phyloP scores from a whole-genome alignment of 345 rosid genomes.

The Ricinus communis region DNA sequence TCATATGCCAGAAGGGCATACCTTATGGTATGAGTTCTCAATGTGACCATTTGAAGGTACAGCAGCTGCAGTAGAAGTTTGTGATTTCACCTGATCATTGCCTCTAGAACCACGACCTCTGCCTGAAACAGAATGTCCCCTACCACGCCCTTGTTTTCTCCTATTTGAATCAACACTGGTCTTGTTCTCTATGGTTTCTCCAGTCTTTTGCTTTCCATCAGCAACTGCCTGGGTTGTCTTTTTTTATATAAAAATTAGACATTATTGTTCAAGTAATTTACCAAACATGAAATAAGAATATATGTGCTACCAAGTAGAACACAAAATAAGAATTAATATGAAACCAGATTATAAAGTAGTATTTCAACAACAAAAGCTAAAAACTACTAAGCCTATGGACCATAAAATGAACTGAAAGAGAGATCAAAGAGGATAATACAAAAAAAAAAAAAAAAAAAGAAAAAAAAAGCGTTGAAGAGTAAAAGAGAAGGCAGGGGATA shows the following conservation, averaged over 20 bases:
- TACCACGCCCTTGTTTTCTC: constrained; percentile 84
- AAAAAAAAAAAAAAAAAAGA: too few species aligned
- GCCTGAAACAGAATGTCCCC: constrained; percentile 60
- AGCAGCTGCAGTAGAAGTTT: constrained; percentile 43
- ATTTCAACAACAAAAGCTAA: not conserved
- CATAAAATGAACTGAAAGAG: not conserved
- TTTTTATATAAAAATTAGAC: constrained; percentile 3
- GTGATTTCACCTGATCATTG: constrained; percentile 61
- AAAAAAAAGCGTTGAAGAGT: not conserved
- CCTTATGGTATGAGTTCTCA: constrained; percentile 67
- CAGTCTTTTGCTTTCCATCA: constrained; percentile 68
- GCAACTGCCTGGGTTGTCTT: constrained; percentile 41
- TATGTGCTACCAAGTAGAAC: too few species aligned
- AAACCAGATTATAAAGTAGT: too few species aligned
- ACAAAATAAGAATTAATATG: not conserved
- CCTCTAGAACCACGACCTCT: constrained; percentile 89
- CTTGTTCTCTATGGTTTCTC: constrained; percentile 54
- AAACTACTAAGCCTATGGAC: not conserved
- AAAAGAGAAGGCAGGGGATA: not conserved
- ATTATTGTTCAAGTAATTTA: constrained; percentile 15
- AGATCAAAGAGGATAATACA: not conserved
- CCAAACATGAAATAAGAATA: not conserved
- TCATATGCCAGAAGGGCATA: constrained; percentile 26
- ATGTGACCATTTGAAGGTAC: constrained; percentile 60
- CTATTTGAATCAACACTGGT: constrained; percentile 50